phyloP scores from a whole-genome alignment of 495 filamentous ascomycete genomes.

The Aspergillus sclerotioniger region DNA sequence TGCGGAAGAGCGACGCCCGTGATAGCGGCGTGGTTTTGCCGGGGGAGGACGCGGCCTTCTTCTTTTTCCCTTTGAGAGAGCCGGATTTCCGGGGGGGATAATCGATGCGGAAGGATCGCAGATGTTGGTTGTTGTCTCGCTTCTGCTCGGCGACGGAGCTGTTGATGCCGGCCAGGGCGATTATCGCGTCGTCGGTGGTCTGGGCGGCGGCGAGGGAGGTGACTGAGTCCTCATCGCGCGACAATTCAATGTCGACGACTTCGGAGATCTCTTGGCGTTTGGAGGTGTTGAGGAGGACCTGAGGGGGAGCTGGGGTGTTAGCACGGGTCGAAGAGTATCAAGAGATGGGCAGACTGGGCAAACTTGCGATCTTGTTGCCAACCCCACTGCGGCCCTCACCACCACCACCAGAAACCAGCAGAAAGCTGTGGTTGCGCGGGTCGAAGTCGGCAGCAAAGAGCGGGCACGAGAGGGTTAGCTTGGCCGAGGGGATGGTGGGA shows the following conservation, averaged over 20 bases:
- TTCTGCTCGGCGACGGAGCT: slow-evolving; percentile 67
- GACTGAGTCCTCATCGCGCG: slow-evolving; percentile 87
- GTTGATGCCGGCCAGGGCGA: slow-evolving; percentile 83
- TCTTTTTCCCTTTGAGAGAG: slow-evolving; percentile 19
- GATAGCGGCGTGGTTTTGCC: slow-evolving; percentile 54
- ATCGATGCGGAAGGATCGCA: slow-evolving; percentile 72
- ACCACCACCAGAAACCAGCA: slow-evolving; percentile 89
- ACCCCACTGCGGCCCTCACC: slow-evolving; percentile 83
- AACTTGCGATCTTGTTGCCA: slow-evolving; percentile 80
- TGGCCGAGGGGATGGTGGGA: slow-evolving; percentile 57
- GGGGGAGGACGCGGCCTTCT: slow-evolving; percentile 8
- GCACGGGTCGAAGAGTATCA: neutral
- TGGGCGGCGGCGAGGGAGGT: slow-evolving; percentile 71
- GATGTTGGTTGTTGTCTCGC: slow-evolving; percentile 81
- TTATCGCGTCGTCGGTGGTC: slow-evolving; percentile 51
- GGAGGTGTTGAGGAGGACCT: slow-evolving; percentile 70
- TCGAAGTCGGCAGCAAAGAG: slow-evolving; percentile 89
- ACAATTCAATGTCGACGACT: slow-evolving; percentile 74
- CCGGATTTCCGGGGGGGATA: slow-evolving; percentile 32
- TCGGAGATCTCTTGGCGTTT: slow-evolving; percentile 61
- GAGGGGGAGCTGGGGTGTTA: neutral
- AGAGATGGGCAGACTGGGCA: slow-evolving; percentile 1
- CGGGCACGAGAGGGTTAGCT: slow-evolving; percentile 77
- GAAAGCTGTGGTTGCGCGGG: slow-evolving; percentile 66
- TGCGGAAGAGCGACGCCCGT: slow-evolving; percentile 62